Evolutionary conservation across 1,284 basidiomycete genomes (phyloP), one percentile per base, ranked within the genome.

Genomic region (Sporisorium graminicola): DNA sequence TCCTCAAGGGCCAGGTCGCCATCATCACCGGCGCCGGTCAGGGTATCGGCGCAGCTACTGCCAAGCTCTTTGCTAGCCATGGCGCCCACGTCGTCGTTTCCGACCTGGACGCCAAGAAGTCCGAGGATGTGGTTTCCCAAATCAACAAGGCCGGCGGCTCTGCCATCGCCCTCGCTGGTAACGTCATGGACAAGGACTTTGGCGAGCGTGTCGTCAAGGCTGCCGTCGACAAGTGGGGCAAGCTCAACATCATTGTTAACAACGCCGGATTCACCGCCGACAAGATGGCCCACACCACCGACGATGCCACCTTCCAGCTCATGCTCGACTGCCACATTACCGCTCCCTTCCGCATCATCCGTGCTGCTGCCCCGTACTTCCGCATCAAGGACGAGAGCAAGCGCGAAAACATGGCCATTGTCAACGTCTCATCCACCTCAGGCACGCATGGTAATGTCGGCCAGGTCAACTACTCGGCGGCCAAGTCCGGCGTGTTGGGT

Each of bases 241-340:
- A 81, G 74, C 73, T 60, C 59, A 67, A 47, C 68, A 74, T 76
- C 55, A 92, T 94, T 64, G 89, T 94, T 46, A 94, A 93, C 87
- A 94, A 94, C 76, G 91, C 93, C 61, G 93, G 93, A 47, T 94
- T 94, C 88, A 94, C 93, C 2, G 92, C 90, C 79, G 93, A 94
- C 88, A 87, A 84, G 86, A 94, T 94, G 93, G 87, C 93, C 46
- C 93, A 94, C 87, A 93, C 92, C 4, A 93, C 91, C 77, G 90
- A 91, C 9, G 93, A 94, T 86, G 92, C 93, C 44, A 90, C 90
- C 1, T 94, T 90, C 86, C 91, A 93, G 77, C 88, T 92, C 76
- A 94, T 94, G 83, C 88, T 92, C 86, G 92, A 92, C 83, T 91
- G 93, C 69, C 75, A 80, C 63, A 63, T 73, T 61, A 65, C 71